Conservation (phyloP, 805 yeast species). For the Candida boleticola region DNA sequence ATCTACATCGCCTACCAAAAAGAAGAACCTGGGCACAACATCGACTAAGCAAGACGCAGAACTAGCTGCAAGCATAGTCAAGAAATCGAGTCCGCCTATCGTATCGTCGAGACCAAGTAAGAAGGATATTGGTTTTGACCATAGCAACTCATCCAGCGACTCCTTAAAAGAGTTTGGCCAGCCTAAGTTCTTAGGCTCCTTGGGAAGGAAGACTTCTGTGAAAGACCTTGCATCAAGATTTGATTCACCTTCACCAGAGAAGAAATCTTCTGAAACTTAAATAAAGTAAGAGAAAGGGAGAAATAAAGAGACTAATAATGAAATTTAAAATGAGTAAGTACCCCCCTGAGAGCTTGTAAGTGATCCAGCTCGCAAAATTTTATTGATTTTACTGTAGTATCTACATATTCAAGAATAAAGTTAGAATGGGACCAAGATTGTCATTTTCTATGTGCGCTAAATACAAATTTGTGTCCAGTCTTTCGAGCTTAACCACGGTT, state of each 20-base stretch:
- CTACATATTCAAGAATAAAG: too few relatives aligned
- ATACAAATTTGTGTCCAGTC: too few relatives aligned
- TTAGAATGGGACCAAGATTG: too few relatives aligned
- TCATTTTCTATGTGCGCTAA: too few relatives aligned
- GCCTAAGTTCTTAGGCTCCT: slow-evolving; percentile 25
- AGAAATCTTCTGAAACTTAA: background rate
- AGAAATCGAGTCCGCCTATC: slow-evolving; percentile 6
- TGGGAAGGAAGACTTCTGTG: slow-evolving; percentile 31
- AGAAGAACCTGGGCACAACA: slow-evolving; percentile 17
- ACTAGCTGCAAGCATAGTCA: too few relatives aligned
- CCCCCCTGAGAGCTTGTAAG: too few relatives aligned
- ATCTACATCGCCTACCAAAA: slow-evolving; percentile 40
- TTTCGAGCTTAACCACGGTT: too few relatives aligned
- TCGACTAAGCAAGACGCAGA: slow-evolving; percentile 3
- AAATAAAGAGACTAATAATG: too few relatives aligned
- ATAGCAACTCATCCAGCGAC: slow-evolving; percentile 8
- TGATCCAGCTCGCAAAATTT: too few relatives aligned
- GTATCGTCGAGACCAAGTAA: slow-evolving; percentile 23
- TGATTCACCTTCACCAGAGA: slow-evolving; percentile 17
- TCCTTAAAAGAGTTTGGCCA: slow-evolving; percentile 20
- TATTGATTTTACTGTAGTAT: too few relatives aligned
- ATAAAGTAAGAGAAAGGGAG: too few relatives aligned
- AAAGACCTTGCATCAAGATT: slow-evolving; percentile 30
- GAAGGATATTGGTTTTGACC: slow-evolving; percentile 25
- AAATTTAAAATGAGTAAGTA: too few relatives aligned